phyloP scores from a whole-genome alignment of 352 stramenopile species.

The Phytophthora kernoviae region DNA sequence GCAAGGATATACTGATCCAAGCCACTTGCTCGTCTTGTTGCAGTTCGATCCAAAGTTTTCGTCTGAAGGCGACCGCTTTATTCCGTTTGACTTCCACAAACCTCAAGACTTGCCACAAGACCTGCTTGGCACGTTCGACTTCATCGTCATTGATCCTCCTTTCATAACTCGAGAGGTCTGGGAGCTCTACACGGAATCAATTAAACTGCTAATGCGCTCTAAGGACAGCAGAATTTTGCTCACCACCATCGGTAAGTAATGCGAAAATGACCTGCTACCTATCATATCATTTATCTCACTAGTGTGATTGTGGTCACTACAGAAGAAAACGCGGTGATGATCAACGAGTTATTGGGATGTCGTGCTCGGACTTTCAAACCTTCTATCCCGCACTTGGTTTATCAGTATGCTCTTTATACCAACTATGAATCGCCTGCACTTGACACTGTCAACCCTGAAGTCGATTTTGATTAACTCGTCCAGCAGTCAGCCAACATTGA shows the following conservation, averaged over 20 bases:
- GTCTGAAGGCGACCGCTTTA: conserved; percentile 60
- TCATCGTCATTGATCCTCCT: conserved; percentile 93
- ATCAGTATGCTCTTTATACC: conserved; percentile 94
- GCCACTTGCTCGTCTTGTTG: neutral
- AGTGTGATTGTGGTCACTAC: conserved; percentile 2
- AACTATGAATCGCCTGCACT: conserved; percentile 90
- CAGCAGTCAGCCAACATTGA: neutral
- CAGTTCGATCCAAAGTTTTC: conserved; percentile 89
- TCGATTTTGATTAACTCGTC: conserved; percentile 48
- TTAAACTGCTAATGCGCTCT: conserved; percentile 63
- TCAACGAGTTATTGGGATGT: conserved; percentile 86
- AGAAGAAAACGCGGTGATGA: conserved; percentile 90
- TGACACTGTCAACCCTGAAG: conserved; percentile 69
- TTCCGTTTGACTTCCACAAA: conserved; percentile 92
- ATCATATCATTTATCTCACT: neutral
- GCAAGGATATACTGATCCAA: conserved; percentile 1
- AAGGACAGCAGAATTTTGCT: conserved; percentile 79
- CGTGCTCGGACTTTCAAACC: conserved; percentile 77
- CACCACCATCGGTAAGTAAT: conserved; percentile 87
- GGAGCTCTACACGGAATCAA: conserved; percentile 83
- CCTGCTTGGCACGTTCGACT: conserved; percentile 81
- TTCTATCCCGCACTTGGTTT: conserved; percentile 94
- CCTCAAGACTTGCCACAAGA: conserved; percentile 64
- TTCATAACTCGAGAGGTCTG: conserved; percentile 95
- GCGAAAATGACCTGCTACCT: neutral